These are phyloP conservation scores for Kodamaea hsintzibuensis DNA, from an alignment of 805 yeast genomes.

Conservation along the genomic window DNA sequence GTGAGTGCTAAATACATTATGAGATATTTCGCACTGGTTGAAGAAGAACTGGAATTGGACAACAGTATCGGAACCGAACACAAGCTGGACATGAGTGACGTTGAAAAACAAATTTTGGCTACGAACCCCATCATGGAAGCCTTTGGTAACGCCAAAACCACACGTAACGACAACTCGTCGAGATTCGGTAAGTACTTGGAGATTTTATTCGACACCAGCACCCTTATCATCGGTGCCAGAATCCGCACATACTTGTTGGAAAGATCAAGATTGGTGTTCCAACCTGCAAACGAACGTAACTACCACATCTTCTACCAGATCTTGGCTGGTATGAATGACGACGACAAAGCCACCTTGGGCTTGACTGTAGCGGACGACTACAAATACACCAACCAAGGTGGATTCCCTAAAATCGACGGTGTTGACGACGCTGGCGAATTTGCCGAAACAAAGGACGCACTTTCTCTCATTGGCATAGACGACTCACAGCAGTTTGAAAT, in stretches of 20 bases:
- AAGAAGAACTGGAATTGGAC: conserved; percentile 43
- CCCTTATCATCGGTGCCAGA: conserved; percentile 89
- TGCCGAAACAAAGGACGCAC: conserved; percentile 70
- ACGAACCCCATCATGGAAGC: conserved; percentile 98
- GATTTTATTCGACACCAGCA: conserved; percentile 73
- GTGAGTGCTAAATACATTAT: conserved; percentile 95
- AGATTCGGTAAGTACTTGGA: conserved; percentile 96
- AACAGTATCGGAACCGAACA: conserved; percentile 36
- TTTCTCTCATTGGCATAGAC: conserved; percentile 74
- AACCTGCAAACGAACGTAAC: conserved; percentile 87
- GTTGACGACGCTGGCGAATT: conserved; percentile 85
- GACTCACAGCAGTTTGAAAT: conserved; percentile 61
- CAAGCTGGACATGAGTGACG: conserved; percentile 74
- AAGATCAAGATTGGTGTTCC: conserved; percentile 91
- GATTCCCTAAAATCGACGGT: conserved; percentile 66
- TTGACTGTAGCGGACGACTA: conserved; percentile 68
- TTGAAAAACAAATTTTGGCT: conserved; percentile 92
- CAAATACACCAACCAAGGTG: conserved; percentile 88
- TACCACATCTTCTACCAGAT: conserved; percentile 94
- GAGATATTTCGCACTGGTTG: conserved; percentile 97
- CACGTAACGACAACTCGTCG: conserved; percentile 96
- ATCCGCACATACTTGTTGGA: conserved; percentile 91
- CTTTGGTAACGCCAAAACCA: conserved; percentile 97
- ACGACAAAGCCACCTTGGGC: conserved; percentile 56
- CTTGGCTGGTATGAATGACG: conserved; percentile 66